These are phyloP conservation scores for Chytridiales sp. DNA, from an alignment of 371 early-diverging fungal species.

Conservation along the genomic window DNA sequence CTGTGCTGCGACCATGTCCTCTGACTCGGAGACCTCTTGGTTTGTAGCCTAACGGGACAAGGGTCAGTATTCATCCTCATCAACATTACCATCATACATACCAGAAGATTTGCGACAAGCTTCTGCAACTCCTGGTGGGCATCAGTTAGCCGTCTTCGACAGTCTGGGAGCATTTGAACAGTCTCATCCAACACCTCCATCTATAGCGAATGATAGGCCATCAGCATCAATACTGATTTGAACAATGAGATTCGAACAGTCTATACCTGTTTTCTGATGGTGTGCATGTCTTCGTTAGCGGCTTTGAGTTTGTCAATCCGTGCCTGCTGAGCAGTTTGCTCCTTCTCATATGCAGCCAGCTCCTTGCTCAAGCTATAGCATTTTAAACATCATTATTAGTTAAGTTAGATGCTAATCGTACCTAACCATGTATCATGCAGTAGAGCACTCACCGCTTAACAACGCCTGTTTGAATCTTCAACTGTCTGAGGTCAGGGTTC, in stretches of 20 bases:
- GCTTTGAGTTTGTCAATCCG: conserved; percentile 64
- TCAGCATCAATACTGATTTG: neutral
- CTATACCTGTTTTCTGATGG: conserved; percentile 69
- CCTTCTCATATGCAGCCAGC: conserved; percentile 59
- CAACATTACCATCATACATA: neutral
- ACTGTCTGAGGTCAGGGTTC: conserved; percentile 36
- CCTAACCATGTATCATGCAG: neutral
- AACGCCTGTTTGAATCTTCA: conserved; percentile 71
- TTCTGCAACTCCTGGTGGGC: conserved; percentile 59
- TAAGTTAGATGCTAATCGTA: too few species aligned
- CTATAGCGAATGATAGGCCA: neutral
- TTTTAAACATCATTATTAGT: too few species aligned
- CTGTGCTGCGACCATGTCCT: conserved; percentile 17
- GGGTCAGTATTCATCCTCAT: neutral
- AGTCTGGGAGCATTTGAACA: conserved; percentile 71
- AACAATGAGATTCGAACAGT: neutral
- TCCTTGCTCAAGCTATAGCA: conserved; percentile 60
- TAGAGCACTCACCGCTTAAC: conserved; percentile 57
- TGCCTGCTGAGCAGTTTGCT: conserved; percentile 61
- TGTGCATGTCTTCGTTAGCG: conserved; percentile 62
- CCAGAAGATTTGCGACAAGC: conserved; percentile 18
- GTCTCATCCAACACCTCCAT: conserved; percentile 75
- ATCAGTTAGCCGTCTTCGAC: conserved; percentile 56
- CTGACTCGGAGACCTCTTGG: conserved; percentile 11
- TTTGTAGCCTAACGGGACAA: neutral